These are phyloP conservation scores for Themeda triandra DNA, from an alignment of 176 grass and related monocot species.

Conservation along the genomic window DNA sequence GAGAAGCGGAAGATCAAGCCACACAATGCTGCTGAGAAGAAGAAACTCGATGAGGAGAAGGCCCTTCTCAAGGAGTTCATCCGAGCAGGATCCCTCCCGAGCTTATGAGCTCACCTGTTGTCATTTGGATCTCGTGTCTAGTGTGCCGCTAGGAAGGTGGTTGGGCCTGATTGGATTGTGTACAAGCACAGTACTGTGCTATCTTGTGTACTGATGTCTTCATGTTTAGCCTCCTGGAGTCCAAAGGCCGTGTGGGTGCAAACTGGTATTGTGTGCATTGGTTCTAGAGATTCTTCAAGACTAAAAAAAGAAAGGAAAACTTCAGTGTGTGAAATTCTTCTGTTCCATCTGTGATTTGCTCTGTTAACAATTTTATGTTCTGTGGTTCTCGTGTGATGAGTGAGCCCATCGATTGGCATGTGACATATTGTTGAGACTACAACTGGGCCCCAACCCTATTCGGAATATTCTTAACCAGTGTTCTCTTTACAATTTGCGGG, in stretches of 20 bases:
- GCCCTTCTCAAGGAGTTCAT: slow-evolving; percentile 90
- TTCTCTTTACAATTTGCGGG: slow-evolving; percentile 7
- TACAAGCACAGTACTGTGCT: not conserved
- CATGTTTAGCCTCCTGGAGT: slow-evolving; percentile 1
- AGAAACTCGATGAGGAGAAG: slow-evolving; percentile 82
- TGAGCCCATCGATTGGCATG: not conserved
- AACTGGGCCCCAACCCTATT: not conserved
- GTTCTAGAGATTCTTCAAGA: not conserved
- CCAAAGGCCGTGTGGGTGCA: not conserved
- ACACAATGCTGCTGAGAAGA: slow-evolving; percentile 54
- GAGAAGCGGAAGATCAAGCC: slow-evolving; percentile 89
- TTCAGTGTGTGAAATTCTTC: not conserved
- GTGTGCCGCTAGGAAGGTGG: not conserved
- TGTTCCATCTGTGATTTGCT: not conserved
- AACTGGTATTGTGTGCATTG: not conserved
- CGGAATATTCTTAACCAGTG: not conserved
- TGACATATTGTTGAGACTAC: slow-evolving; percentile 2
- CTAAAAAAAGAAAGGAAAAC: not conserved
- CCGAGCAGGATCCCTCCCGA: slow-evolving; percentile 52
- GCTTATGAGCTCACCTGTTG: slow-evolving; percentile 32
- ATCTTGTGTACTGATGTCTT: not conserved
- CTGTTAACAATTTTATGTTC: not conserved
- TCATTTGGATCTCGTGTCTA: not conserved
- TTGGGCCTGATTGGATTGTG: not conserved
- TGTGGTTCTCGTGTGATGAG: not conserved